Base-by-base conservation (phyloP, 768 basidiomycete genomes). In the Phallus indusiatus region DNA sequence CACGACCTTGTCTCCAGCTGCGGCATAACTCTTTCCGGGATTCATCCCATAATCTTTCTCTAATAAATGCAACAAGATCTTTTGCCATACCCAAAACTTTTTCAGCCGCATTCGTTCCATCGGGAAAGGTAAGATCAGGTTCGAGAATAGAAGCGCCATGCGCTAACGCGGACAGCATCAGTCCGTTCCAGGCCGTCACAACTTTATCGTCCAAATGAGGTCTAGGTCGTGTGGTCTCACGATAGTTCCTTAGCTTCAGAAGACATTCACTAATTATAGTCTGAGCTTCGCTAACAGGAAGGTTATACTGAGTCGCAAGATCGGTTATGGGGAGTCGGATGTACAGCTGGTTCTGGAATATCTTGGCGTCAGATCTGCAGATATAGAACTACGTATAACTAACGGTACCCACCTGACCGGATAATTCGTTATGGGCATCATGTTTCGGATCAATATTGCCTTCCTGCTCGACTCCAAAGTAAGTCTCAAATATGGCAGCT, bases 201-300 rank as follows among this genome's bases (percentile, higher is more conserved):
- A 76, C 71, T 68, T 76, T 76, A 63, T 76, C 75, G 63, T 76
- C 75, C 37, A 74, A 61, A 51, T 74, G 74, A 9, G 75, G 75
- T 18, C 71, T 62, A 14, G 74, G 73, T 17, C 75, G 63, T 5
- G 68, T 62, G 59, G 65, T 61, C 53, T 76, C 72, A 6, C 74
- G 64, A 42, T 67, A 63, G 12, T 64, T 61, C 42, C 69, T 69
- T 14, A 75, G 64, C 36, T 60, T 62, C 4, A 18, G 53, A 37
- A 70, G 58, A 12, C 60, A 64, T 6, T 56, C 46, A 12, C 61
- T 54, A 10, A 74, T 57, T 10, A 64, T 61, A 5, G 35, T 21
- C 34, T 62, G 61, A 1, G 70, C 67, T 17, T 72, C 64, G 5
- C 65, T 65, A 8, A 54, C 62, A 0, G 64, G 47, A 48, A 21